Base-by-base conservation (phyloP, 2,329 filamentous ascomycete species). In the Sarocladiaceae sp. region DNA sequence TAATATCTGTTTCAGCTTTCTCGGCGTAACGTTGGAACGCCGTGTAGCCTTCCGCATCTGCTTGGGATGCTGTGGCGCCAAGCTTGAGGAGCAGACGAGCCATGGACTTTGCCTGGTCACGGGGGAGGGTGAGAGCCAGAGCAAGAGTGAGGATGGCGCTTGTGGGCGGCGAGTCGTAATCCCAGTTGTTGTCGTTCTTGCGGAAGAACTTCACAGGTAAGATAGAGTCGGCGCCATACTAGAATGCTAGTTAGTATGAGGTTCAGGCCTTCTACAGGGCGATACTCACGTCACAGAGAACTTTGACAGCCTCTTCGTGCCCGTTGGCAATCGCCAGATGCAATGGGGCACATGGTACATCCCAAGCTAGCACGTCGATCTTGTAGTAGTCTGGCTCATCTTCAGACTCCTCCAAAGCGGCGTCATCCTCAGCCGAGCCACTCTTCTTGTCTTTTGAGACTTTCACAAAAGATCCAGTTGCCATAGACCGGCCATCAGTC, bases 311-410 rank as follows among this genome's bases (percentile, higher is more conserved):
- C 3, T 86, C 78, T 23, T 79, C 72, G 57, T 93, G 84, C 0
- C 88, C 89, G 54, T 82, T 80, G 1, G 88, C 65, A 55, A 95
- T 90, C 7, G 90, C 90, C 25, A 91, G 76, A 64, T 96, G 90
- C 4, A 95, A 74, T 1, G 90, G 83, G 12, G 86, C 87, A 53
- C 83, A 81, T 4, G 84, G 82, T 4, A 77, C 79, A 59, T 95
- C 90, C 90, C 90, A 96, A 1, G 88, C 82, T n/a, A 88, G 64
- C 1, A 87, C 79, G 57, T 95, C 85, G 54, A 92, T 77, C 58
- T 94, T 83, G 64, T 88, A 93, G 50, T 92, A 79, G 66, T 96
- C 89, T 1, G 89, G 88, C 18, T 88, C 86, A 10, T 86, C 77
- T 1, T 82, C 76, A 7, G 61, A 60, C 6, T 83, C 80, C 5